phyloP scores from a whole-genome alignment of 768 basidiomycete species.

The Trametes cingulata region DNA sequence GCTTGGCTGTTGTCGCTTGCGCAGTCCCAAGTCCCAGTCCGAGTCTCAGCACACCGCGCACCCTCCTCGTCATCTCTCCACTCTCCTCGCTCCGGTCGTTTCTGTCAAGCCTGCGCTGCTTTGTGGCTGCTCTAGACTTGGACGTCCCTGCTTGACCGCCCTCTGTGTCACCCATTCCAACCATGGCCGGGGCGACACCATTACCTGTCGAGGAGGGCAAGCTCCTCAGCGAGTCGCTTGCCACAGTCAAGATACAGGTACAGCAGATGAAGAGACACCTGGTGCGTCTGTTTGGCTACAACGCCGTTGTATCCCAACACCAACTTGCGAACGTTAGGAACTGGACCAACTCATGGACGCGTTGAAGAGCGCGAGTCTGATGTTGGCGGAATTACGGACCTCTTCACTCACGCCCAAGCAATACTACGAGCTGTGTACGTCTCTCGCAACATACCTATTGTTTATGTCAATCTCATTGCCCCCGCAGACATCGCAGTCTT shows the following conservation, averaged over 20 bases:
- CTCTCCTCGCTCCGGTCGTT: neutral
- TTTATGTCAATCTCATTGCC: neutral
- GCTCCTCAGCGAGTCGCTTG: slow-evolving; percentile 80
- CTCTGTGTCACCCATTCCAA: neutral
- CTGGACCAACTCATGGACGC: slow-evolving; percentile 98
- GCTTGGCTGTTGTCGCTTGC: slow-evolving; percentile 6
- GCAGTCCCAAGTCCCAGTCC: slow-evolving; percentile 2
- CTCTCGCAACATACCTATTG: neutral
- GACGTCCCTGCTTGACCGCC: neutral
- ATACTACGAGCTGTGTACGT: slow-evolving; percentile 94
- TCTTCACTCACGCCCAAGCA: slow-evolving; percentile 94
- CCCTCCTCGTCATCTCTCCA: neutral
- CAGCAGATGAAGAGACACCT: slow-evolving; percentile 95
- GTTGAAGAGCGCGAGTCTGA: slow-evolving; percentile 93
- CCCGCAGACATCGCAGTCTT: slow-evolving; percentile 96
- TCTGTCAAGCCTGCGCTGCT: neutral
- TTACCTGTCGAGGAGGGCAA: slow-evolving; percentile 72
- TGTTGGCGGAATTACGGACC: slow-evolving; percentile 95
- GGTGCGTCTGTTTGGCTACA: slow-evolving; percentile 40
- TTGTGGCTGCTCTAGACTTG: neutral
- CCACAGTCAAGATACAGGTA: slow-evolving; percentile 87
- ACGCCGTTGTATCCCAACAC: too few species aligned
- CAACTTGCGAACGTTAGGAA: slow-evolving; percentile 55
- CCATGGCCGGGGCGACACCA: slow-evolving; percentile 22
- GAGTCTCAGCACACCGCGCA: neutral